These are phyloP conservation scores for Populus pruinosa DNA, from an alignment of 345 rosid species.

Conservation along the genomic window DNA sequence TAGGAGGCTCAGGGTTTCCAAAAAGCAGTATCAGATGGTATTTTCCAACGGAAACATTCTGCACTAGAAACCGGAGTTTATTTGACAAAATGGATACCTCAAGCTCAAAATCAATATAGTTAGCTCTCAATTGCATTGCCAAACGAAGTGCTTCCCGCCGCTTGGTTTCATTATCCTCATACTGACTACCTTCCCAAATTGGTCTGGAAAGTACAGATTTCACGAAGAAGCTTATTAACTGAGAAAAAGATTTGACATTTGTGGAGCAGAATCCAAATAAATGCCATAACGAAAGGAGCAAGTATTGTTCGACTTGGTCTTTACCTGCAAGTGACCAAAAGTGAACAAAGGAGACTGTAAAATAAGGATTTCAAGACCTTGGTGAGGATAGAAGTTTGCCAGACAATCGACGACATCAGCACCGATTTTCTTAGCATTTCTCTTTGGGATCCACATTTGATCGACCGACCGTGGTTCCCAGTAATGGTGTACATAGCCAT, in stretches of 20 bases:
- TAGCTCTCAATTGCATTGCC: conserved; percentile 54
- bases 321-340: conserved; percentile 54
- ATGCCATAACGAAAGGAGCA: too few species aligned
- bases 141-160: conserved; percentile 41
- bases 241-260: too few species aligned
- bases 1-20: conserved; percentile 11
- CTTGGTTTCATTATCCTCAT: conserved; percentile 47
- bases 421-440: conserved; percentile 43
- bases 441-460: conserved; percentile 40
- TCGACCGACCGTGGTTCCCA: conserved; percentile 47
- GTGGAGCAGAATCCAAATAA: background rate
- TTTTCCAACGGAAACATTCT: background rate
- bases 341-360: conserved; percentile 51
- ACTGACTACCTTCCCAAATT: conserved; percentile 61
- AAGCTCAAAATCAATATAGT: conserved; percentile 56
- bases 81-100: conserved; percentile 27
- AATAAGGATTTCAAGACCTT: conserved; percentile 46
- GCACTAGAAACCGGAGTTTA: background rate
- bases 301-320: background rate
- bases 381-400: conserved; percentile 43
- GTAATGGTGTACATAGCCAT: conserved; percentile 42
- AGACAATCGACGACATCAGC: conserved; percentile 60
- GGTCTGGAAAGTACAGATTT: conserved; percentile 33
- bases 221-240: background rate
- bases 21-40: conserved; percentile 2